Evolutionary conservation across 768 basidiomycete genomes (phyloP), one percentile per base, ranked within the genome.

Genomic region (Podaxis rugospora): DNA sequence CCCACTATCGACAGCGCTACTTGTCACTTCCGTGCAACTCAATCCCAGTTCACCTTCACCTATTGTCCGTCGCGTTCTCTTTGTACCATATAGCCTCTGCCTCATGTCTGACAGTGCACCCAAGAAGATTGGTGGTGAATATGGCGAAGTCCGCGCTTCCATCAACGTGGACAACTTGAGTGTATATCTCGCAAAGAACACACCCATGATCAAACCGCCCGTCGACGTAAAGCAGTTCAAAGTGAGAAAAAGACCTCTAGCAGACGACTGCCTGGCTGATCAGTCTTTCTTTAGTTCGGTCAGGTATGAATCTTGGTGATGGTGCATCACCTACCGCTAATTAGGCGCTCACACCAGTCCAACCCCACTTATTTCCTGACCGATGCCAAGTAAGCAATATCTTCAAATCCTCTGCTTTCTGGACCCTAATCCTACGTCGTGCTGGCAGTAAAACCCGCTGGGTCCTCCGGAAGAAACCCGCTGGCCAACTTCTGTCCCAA

Each of bases 321-420:
- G 51, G 2, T 56, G 18, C 9, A 1, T 5, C 14, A 44, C n/a
- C 39, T 49, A 25, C 32, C 49, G 47, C 49, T 63, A 35, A 65
- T 58, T 40, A 14, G 42, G 42, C 18, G 5, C 16, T 44, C 32
- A 37, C 25, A 10, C 51, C 36, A 95, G 92, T 94, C 93, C 6
- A 99, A 99, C 69, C 96, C 96, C 0, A 98, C 96, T 0, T 99
- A 98, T 72, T 91, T 98, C 75, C 74, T 99, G 52, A 91, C 85
- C 4, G 92, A 93, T 74, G 79, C 83, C 16, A 82, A 75, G 89
- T 66, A n/a, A 50, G 61, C 89, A 73, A 28, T 84, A 18, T 5
- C 28, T 23, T 39, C 51, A 28, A 59, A 32, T 46, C 25, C 7
- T 5, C 35, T 49, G 25, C 21, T 35, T 16, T 40, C n/a, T 25